Percentiles rank a stretch among this genome's conserved stretches.
Evolutionary conservation across 495 filamentous ascomycete genomes (phyloP).

Genomic region (Podospora pseudoanserina): DNA sequence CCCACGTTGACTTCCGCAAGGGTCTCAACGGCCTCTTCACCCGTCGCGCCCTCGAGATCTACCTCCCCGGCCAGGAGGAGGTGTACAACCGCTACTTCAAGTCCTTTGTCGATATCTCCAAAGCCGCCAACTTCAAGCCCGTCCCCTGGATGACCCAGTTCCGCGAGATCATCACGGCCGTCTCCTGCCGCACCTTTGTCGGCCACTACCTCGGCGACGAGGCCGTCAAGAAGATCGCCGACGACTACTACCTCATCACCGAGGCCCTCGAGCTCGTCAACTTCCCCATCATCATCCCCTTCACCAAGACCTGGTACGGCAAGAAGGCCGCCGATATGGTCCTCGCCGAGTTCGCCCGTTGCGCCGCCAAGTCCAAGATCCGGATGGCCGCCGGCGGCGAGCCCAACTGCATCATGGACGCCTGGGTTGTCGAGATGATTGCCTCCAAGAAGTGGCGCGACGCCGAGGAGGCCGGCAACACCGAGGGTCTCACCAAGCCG

Average conservation of each 20-base stretch:
- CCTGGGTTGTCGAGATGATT: conserved; percentile 82
- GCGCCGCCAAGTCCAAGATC: conserved; percentile 87
- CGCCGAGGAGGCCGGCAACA: conserved; percentile 61
- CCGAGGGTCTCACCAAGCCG: conserved; percentile 73
- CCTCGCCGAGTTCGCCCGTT: conserved; percentile 82
- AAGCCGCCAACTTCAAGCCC: conserved; percentile 64
- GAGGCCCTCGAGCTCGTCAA: conserved; percentile 96
- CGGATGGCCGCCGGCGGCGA: conserved; percentile 90
- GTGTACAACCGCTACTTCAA: conserved; percentile 86
- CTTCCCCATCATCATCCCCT: conserved; percentile 96
- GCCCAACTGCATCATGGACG: conserved; percentile 88
- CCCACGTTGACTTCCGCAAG: conserved; percentile 94
- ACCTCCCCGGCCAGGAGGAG: conserved; percentile 89
- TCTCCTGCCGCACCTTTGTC: conserved; percentile 93
- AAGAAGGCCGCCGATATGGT: conserved; percentile 95
- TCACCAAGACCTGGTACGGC: conserved; percentile 94
- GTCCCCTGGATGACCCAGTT: conserved; percentile 87
- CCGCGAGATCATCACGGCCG: conserved; percentile 92
- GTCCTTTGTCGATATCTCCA: conserved; percentile 69
- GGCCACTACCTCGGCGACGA: conserved; percentile 91
- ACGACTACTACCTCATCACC: conserved; percentile 96
- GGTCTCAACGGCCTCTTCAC: conserved; percentile 95
- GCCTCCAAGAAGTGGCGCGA: conserved; percentile 76
- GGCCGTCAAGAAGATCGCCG: conserved; percentile 87
- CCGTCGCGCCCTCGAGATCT: conserved; percentile 77